Evolutionary conservation across 2,329 filamentous ascomycete species (phyloP), one percentile per base, ranked within the genome.

Genomic region (Pestalotiopsis sp.): DNA sequence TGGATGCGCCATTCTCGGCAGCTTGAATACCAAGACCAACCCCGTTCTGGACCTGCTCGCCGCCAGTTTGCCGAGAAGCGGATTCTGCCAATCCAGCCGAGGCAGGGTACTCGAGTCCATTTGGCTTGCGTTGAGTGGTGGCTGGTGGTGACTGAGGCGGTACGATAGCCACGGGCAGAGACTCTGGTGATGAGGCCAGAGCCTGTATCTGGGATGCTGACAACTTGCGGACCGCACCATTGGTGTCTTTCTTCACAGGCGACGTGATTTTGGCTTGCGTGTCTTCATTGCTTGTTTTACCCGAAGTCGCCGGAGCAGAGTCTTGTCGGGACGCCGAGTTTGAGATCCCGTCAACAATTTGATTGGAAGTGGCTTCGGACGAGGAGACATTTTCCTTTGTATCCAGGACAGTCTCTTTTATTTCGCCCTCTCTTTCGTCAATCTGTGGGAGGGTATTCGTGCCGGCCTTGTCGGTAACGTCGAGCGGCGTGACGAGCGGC

Each of bases 131-230:
- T 59, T 68, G 70, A 60, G 17, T 23, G 12, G 14, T 14, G 17
- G n/a, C 63, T 14, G 63, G 63, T 14, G 63, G 63, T 20, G 63
- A 57, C 68, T 17, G 73, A 12, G 63, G 74, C 27, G 77, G 75
- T 2, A 84, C 77, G 14, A 84, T 77, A 1, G 86, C 85, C 0
- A 90, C 77, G 13, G 89, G 88, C 2, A 91, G 79, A 0, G 88
- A 90, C 36, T 88, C 86, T 5, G 87, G 87, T 1, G 86, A 83
- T 36, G 83, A 84, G 14, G 86, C 85, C 69, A 91, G 78, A 69
- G 88, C 85, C 66, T 88, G 85, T 75, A 91, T 89, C 73, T 89
- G 86, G 49, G 82, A 85, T 7, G 86, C 86, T 0, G 88, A 89
- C 31, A 91, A 80, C 49, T 87, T 84, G 67, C 86, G 83, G 61